Evolutionary conservation across 495 filamentous ascomycete genomes (phyloP).

Genomic region (Penicillium ucsense): DNA sequence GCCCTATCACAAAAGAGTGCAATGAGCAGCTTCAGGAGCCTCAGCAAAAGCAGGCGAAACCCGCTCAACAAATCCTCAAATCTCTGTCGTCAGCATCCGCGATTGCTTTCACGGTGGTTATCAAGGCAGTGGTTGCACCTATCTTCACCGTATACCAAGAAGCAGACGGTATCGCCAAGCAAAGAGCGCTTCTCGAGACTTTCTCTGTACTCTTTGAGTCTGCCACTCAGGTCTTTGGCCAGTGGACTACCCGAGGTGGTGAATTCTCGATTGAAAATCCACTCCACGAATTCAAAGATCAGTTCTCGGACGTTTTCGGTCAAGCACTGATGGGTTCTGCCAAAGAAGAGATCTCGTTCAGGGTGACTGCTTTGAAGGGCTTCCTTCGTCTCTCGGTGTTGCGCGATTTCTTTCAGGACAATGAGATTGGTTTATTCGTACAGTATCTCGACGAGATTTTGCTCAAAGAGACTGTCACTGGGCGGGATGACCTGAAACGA

Average conservation of each 20-base stretch:
- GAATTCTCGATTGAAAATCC: constrained; percentile 37
- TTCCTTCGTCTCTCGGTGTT: constrained; percentile 47
- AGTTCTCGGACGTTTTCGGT: constrained; percentile 49
- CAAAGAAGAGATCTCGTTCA: constrained; percentile 58
- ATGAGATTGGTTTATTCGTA: constrained; percentile 53
- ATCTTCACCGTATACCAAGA: constrained; percentile 55
- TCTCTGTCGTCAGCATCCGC: constrained; percentile 46
- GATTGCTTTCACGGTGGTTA: constrained; percentile 42
- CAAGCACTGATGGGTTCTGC: constrained; percentile 51
- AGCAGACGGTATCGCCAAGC: constrained; percentile 55
- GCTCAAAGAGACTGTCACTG: constrained; percentile 46
- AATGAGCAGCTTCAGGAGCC: constrained; percentile 64
- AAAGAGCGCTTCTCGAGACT: constrained; percentile 57
- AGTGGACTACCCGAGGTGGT: constrained; percentile 38
- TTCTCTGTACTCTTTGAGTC: constrained; percentile 49
- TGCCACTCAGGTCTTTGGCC: constrained; percentile 46
- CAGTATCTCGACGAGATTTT: constrained; percentile 58
- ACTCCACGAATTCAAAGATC: constrained; percentile 48
- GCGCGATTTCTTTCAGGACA: constrained; percentile 50
- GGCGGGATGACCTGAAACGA: constrained; percentile 48
- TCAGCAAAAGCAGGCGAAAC: constrained; percentile 67
- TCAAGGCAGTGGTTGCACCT: constrained; percentile 47
- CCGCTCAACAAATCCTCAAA: constrained; percentile 53
- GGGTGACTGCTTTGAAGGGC: constrained; percentile 49
- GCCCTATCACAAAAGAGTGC: constrained; percentile 58